Conservation (phyloP, 192 early-diverging fungal species). For the Glomus cerebriforme region DNA sequence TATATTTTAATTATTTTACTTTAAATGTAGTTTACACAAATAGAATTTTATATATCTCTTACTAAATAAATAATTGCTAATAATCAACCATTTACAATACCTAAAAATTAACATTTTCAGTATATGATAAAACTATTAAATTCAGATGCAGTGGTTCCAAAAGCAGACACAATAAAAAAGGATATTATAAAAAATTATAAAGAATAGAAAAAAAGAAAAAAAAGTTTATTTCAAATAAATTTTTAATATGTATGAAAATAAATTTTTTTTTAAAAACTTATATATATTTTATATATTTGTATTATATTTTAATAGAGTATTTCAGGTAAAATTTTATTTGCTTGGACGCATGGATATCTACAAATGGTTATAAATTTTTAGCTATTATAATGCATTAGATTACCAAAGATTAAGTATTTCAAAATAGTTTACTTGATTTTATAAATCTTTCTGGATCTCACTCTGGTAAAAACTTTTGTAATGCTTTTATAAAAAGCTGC, state of each 20-base stretch:
- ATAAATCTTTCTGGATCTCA: background rate
- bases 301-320: background rate
- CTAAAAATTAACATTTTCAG: background rate
- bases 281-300: no score
- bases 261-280: no score
- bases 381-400: no score
- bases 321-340: slow-evolving; percentile 4
- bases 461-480: background rate
- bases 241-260: no score
- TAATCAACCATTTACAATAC: background rate
- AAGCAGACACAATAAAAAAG: background rate
- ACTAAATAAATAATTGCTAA: background rate
- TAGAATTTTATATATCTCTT: background rate
- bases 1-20: background rate
- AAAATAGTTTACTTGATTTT: slow-evolving; percentile 19
- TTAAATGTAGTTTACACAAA: slow-evolving; percentile 20
- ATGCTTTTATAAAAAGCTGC: slow-evolving; percentile 9
- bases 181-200: slow-evolving; percentile 1
- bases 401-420: background rate
- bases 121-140: background rate
- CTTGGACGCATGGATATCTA: background rate
- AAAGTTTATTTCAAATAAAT: background rate
- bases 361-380: no score
- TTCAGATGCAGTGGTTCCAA: background rate
- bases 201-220: background rate